Conservation (phyloP, 805 yeast genomes). For the Candida dajiaensis region DNA sequence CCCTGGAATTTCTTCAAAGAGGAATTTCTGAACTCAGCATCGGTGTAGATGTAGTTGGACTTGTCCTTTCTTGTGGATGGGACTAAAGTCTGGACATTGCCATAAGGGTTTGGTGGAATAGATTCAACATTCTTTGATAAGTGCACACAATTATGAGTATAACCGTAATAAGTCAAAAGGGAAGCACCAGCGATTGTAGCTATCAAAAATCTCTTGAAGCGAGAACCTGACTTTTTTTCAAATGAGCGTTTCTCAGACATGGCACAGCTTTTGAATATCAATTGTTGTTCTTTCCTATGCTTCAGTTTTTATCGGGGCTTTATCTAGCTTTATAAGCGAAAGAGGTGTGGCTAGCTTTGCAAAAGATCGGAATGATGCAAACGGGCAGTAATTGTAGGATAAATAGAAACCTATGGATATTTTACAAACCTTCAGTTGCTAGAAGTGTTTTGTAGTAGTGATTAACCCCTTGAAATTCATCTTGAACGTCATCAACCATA, state of each 20-base stretch:
- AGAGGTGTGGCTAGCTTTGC: no score
- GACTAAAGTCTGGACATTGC: not conserved
- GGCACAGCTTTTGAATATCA: no score
- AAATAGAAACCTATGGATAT: no score
- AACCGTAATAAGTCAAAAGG: not conserved
- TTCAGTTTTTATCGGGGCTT: not conserved
- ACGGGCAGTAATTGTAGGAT: no score
- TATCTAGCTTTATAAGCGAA: no score
- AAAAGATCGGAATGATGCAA: no score
- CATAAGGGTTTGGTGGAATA: not conserved
- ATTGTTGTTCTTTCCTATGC: no score
- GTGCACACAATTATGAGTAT: not conserved
- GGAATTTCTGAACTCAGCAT: constrained; percentile 2
- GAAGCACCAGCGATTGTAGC: not conserved
- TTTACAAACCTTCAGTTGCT: no score
- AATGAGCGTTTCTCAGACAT: not conserved
- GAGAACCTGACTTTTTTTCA: not conserved
- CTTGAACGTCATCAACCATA: no score
- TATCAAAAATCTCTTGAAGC: not conserved
- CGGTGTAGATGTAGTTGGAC: not conserved
- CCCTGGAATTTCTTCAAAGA: constrained; percentile 21
- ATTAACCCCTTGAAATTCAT: no score
- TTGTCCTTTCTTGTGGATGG: not conserved
- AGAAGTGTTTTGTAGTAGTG: no score
- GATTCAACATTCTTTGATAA: not conserved